These are phyloP conservation scores for Ehretia macrophylla DNA, from an alignment of 257 asterid species.

Conservation along the genomic window DNA sequence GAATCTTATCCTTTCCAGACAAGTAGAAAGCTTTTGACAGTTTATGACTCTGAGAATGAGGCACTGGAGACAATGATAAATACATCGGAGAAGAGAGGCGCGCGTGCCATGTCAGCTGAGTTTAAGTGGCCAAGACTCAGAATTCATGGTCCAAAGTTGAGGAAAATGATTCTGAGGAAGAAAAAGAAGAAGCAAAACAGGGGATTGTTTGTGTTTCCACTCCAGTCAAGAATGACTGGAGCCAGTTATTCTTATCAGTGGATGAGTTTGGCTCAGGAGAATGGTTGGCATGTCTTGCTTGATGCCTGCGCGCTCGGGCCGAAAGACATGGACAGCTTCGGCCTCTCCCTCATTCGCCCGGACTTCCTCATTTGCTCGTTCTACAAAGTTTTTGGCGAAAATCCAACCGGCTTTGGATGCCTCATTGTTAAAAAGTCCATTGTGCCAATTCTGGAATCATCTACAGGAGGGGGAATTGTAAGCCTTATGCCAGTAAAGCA, in stretches of 20 bases:
- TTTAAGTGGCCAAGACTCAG: slow-evolving; percentile 93
- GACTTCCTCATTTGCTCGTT: slow-evolving; percentile 83
- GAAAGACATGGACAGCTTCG: slow-evolving; percentile 83
- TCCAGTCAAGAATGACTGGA: slow-evolving; percentile 85
- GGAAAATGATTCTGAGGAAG: slow-evolving; percentile 47
- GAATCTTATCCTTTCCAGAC: slow-evolving; percentile 73
- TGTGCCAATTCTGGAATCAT: slow-evolving; percentile 47
- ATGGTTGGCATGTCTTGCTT: slow-evolving; percentile 91
- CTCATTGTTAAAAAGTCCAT: slow-evolving; percentile 65
- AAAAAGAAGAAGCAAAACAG: slow-evolving; percentile 36
- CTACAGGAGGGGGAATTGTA: slow-evolving; percentile 55
- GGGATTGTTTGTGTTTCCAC: slow-evolving; percentile 85
- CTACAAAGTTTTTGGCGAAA: slow-evolving; percentile 81
- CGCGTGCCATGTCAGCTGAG: slow-evolving; percentile 57
- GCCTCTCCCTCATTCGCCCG: slow-evolving; percentile 71
- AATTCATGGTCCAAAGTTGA: slow-evolving; percentile 43
- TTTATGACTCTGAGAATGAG: slow-evolving; percentile 78
- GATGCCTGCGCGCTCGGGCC: slow-evolving; percentile 91
- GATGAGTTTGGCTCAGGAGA: slow-evolving; percentile 79
- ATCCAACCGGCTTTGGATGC: slow-evolving; percentile 97
- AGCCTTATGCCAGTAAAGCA: slow-evolving; percentile 46
- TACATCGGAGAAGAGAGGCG: slow-evolving; percentile 65
- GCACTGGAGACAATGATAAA: slow-evolving; percentile 61
- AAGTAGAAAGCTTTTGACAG: slow-evolving; percentile 59
- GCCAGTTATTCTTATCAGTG: slow-evolving; percentile 81